These are phyloP conservation scores for Mycosarcoma maydis DNA, from an alignment of 1,284 basidiomycete genomes.

Conservation along the genomic window DNA sequence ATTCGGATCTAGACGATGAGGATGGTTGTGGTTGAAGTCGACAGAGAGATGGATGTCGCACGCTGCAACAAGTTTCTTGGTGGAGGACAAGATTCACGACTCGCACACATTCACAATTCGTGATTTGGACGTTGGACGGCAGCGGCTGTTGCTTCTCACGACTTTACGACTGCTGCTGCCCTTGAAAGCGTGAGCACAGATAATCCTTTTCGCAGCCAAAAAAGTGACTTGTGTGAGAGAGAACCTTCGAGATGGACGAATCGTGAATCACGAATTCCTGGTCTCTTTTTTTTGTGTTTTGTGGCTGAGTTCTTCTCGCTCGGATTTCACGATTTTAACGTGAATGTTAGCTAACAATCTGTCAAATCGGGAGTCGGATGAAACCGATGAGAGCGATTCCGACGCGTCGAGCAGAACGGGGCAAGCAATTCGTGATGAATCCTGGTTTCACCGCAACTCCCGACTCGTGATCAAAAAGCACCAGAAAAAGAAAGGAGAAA, in stretches of 20 bases:
- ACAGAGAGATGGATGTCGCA: no score
- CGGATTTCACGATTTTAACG: conserved; percentile 22
- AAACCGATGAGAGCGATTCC: background rate
- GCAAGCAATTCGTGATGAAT: no score
- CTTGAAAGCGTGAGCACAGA: background rate
- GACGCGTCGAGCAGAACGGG: conserved; percentile 35
- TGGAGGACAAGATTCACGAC: no score
- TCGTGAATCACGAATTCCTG: no score
- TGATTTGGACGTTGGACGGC: no score
- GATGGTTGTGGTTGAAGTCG: no score
- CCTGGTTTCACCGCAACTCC: background rate
- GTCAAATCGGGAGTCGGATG: background rate
- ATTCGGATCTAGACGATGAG: no score
- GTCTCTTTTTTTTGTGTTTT: background rate
- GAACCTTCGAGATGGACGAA: conserved; percentile 43
- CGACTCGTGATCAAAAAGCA: conserved; percentile 5
- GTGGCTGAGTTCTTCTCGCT: conserved; percentile 19
- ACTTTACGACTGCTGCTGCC: background rate
- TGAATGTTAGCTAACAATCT: background rate
- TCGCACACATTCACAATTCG: no score
- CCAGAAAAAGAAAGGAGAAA: background rate
- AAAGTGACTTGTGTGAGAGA: background rate
- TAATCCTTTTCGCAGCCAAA: no score
- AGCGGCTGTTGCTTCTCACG: no score
- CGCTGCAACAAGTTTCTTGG: no score